Conservation (phyloP, 1,139 yeast genomes). For the Taphrina pruni region DNA sequence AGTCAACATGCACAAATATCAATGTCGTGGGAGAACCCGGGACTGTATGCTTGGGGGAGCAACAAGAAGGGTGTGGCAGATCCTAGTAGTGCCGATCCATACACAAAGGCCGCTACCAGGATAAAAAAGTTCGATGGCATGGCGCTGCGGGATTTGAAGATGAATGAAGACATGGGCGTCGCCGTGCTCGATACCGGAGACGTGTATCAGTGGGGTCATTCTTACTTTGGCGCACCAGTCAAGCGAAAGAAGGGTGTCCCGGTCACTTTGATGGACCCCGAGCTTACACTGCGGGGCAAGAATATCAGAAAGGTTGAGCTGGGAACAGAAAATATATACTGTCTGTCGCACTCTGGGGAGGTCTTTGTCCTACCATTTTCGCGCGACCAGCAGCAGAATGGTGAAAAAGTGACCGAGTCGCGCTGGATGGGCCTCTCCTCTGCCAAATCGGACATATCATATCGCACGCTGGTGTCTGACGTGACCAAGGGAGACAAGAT, state of each 20-base stretch:
- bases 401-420: conserved; percentile 34
- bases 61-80: conserved; percentile 44
- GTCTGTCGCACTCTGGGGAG: conserved; percentile 61
- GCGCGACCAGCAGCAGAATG: conserved; percentile 46
- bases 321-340: conserved; percentile 57
- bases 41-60: conserved; percentile 46
- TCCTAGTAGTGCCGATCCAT: conserved; percentile 42
- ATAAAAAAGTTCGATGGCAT: conserved; percentile 68
- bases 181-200: conserved; percentile 75
- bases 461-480: conserved; percentile 34
- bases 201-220: conserved; percentile 69
- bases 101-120: conserved; percentile 60
- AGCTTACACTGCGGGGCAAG: conserved; percentile 58
- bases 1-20: conserved; percentile 35
- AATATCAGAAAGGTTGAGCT: conserved; percentile 56
- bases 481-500: conserved; percentile 59
- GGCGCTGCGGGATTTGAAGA: conserved; percentile 63
- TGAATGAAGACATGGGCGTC: conserved; percentile 62
- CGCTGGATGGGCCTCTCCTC: conserved; percentile 39
- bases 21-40: conserved; percentile 40
- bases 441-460: conserved; percentile 18
- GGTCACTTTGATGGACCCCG: conserved; percentile 46
- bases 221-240: conserved; percentile 47
- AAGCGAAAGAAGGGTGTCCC: conserved; percentile 48
- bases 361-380: conserved; percentile 60